Evolutionary conservation across 2,329 filamentous ascomycete species (phyloP).

Genomic region (Aureobasidium sp.): DNA sequence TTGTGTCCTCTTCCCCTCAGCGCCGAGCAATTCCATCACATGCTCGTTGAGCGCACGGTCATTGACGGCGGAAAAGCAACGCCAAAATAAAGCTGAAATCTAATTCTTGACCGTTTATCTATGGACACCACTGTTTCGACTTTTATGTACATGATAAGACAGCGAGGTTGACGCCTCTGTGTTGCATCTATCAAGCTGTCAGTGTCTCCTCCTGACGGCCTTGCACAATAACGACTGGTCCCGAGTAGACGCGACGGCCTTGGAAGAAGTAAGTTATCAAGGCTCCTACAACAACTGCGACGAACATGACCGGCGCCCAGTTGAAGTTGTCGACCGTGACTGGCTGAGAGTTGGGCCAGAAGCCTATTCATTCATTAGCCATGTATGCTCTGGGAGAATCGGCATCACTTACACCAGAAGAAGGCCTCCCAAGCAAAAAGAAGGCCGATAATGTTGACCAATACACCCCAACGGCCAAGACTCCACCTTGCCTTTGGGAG

Average conservation of each 20-base stretch:
- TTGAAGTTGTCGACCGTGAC: slow-evolving; percentile 23
- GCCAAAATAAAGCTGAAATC: background rate
- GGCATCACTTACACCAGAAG: slow-evolving; percentile 21
- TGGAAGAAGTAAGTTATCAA: slow-evolving; percentile 25
- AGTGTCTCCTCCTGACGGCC: background rate
- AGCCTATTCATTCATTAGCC: background rate
- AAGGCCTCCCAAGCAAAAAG: slow-evolving; percentile 31
- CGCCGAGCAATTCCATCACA: background rate
- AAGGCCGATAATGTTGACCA: slow-evolving; percentile 31
- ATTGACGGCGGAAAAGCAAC: background rate
- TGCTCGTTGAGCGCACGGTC: slow-evolving; percentile 6
- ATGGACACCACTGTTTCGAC: slow-evolving; percentile 6
- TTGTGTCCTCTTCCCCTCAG: background rate
- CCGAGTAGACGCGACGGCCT: slow-evolving; percentile 26
- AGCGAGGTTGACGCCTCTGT: background rate
- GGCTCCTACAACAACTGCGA: slow-evolving; percentile 23
- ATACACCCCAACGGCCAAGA: slow-evolving; percentile 31
- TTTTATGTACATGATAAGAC: background rate
- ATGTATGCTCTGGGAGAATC: background rate
- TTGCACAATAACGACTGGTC: slow-evolving; percentile 13
- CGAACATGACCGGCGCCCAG: slow-evolving; percentile 31
- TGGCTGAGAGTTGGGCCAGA: slow-evolving; percentile 10
- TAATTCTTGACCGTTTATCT: slow-evolving; percentile 10
- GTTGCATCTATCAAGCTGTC: background rate
- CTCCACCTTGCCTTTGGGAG: slow-evolving; percentile 33